A percentile compares a stretch with the other conserved stretches of the same genome.
Evolutionary conservation across 2,329 filamentous ascomycete species (phyloP).

Genomic region (Diplodia sapinea): DNA sequence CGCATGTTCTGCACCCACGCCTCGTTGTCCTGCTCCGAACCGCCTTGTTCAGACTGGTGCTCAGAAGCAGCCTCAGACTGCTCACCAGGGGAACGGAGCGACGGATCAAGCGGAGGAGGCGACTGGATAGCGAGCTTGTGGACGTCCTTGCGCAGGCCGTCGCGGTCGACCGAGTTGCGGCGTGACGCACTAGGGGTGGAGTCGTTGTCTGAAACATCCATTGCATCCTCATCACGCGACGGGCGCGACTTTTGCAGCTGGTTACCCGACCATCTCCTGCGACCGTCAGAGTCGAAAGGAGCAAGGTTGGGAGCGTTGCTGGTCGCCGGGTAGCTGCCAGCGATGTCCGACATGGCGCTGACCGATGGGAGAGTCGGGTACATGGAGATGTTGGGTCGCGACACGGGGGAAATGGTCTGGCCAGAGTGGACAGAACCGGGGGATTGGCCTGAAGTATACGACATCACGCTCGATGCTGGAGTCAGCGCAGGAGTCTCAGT

Average conservation of each 20-base stretch:
- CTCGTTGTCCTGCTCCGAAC: constrained; percentile 47
- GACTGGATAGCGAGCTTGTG: constrained; percentile 48
- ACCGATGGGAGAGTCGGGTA: constrained; percentile 79
- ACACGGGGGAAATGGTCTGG: constrained; percentile 69
- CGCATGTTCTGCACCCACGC: constrained; percentile 69
- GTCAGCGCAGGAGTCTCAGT: constrained; percentile 76
- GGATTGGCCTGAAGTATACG: constrained; percentile 78
- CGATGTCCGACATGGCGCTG: constrained; percentile 66
- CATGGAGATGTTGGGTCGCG: constrained; percentile 62
- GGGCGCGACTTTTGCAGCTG: constrained; percentile 59
- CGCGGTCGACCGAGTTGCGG: constrained; percentile 42
- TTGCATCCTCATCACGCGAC: constrained; percentile 41
- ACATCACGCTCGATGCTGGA: constrained; percentile 75
- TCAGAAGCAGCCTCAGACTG: constrained; percentile 44
- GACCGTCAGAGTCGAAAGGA: constrained; percentile 65
- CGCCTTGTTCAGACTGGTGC: constrained; percentile 35
- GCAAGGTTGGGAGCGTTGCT: constrained; percentile 71
- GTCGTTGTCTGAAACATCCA: constrained; percentile 50
- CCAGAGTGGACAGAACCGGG: constrained; percentile 70
- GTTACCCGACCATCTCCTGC: constrained; percentile 66
- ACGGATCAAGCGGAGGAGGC: constrained; percentile 48
- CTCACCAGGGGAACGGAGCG: constrained; percentile 47
- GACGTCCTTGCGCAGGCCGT: constrained; percentile 47
- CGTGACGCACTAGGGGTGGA: constrained; percentile 43
- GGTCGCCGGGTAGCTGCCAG: constrained; percentile 65